Evolutionary conservation across 1,139 yeast genomes (phyloP).

Genomic region (Casaregolazyma suthepensis): DNA sequence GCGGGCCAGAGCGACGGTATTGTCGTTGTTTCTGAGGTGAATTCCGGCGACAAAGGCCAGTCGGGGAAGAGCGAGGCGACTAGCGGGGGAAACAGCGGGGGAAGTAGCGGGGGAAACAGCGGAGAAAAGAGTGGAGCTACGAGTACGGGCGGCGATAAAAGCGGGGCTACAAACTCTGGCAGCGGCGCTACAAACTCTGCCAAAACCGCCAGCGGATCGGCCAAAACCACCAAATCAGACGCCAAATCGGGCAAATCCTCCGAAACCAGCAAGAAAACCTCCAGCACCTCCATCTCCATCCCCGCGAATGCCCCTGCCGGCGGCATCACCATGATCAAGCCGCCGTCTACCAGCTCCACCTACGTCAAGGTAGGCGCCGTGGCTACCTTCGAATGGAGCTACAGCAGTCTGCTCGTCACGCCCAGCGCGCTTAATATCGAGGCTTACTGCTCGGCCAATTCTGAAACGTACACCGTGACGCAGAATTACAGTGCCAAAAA

Average conservation of each 20-base stretch:
- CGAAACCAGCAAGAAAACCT: slow-evolving; percentile 2
- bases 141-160: neutral
- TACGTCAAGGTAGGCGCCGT: slow-evolving; percentile 36
- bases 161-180: neutral
- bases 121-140: neutral
- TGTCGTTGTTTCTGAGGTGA: slow-evolving; percentile 1
- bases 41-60: neutral
- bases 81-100: neutral
- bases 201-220: neutral
- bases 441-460: slow-evolving; percentile 34
- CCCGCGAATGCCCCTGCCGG: slow-evolving; percentile 35
- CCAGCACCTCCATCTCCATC: slow-evolving; percentile 25
- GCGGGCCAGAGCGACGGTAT: neutral
- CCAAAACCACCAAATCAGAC: neutral
- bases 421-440: slow-evolving; percentile 35
- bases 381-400: slow-evolving; percentile 39
- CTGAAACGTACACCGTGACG: slow-evolving; percentile 35
- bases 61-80: neutral
- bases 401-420: slow-evolving; percentile 32
- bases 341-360: slow-evolving; percentile 31
- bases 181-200: neutral
- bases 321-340: slow-evolving; percentile 31
- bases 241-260: neutral
- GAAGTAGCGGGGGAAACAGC: neutral
- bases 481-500: slow-evolving; percentile 29